Percentiles rank a stretch among this genome's conserved stretches.
Conservation (phyloP, 768 basidiomycete species). For the Rhodocollybia butyracea region DNA sequence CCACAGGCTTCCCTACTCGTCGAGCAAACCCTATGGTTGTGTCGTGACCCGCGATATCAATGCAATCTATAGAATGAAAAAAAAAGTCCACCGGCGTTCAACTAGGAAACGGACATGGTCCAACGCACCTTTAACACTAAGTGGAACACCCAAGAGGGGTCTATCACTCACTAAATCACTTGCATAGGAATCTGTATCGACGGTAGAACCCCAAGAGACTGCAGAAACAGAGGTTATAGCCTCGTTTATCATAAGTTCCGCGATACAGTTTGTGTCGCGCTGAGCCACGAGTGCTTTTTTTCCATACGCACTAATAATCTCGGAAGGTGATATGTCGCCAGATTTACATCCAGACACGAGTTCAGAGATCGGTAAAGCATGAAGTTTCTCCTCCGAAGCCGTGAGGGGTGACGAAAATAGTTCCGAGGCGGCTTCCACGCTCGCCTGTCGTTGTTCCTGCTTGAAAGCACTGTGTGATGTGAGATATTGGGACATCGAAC, state of each 20-base stretch:
- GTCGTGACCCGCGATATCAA: constrained; percentile 55
- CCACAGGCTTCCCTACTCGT: constrained; percentile 39
- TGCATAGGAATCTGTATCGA: constrained; percentile 31
- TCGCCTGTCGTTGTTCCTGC: constrained; percentile 40
- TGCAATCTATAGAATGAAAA: constrained; percentile 29
- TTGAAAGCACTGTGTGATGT: constrained; percentile 34
- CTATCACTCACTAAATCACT: constrained; percentile 34
- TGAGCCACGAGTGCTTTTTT: constrained; percentile 56
- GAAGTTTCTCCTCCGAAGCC: constrained; percentile 41
- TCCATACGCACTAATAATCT: constrained; percentile 48
- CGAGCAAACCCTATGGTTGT: constrained; percentile 60
- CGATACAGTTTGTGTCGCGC: constrained; percentile 60
- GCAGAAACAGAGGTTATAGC: constrained; percentile 35
- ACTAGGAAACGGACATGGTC: constrained; percentile 12
- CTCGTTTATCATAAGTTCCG: constrained; percentile 60
- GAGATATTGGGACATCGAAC: background rate
- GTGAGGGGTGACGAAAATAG: constrained; percentile 39
- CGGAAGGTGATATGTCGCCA: constrained; percentile 36
- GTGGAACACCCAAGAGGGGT: constrained; percentile 63
- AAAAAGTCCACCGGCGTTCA: background rate
- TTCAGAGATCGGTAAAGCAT: constrained; percentile 45
- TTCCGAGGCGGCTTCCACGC: constrained; percentile 38
- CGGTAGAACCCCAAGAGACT: constrained; percentile 35
- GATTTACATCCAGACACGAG: constrained; percentile 43
- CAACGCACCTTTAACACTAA: constrained; percentile 60